Percentiles rank a stretch among this genome's conserved stretches.
phyloP scores from a whole-genome alignment of 1,284 basidiomycete genomes.

The Vanrija pseudolonga region DNA sequence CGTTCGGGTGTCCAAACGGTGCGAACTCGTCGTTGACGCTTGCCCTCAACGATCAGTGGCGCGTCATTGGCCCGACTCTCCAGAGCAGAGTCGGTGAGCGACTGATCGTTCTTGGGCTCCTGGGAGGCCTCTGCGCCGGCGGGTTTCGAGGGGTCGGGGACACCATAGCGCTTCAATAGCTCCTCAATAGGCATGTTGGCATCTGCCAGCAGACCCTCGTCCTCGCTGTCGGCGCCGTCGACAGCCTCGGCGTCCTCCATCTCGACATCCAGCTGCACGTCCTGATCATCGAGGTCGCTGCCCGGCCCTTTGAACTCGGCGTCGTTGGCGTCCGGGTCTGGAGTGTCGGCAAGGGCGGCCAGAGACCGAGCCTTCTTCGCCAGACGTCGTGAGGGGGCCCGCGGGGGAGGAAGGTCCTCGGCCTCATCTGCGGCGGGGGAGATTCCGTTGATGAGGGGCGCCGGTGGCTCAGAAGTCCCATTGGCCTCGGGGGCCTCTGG shows the following conservation, averaged over 20 bases:
- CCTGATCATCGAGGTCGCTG: conserved; percentile 36
- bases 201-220: conserved; percentile 54
- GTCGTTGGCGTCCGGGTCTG: conserved; percentile 47
- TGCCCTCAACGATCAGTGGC: conserved; percentile 31
- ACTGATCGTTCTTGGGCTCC: conserved; percentile 23
- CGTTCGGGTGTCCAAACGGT: conserved; percentile 39
- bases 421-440: background rate
- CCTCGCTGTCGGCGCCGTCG: conserved; percentile 50
- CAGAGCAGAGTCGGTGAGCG: conserved; percentile 35
- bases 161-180: conserved; percentile 54
- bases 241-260: conserved; percentile 50
- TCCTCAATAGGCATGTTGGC: conserved; percentile 57
- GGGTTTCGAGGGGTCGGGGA: conserved; percentile 15
- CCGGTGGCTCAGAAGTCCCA: background rate
- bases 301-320: conserved; percentile 35
- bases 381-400: conserved; percentile 20
- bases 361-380: conserved; percentile 17
- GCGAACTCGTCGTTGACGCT: conserved; percentile 34
- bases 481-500: too few species aligned
- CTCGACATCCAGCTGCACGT: conserved; percentile 45
- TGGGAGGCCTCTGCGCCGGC: background rate
- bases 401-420: background rate
- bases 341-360: conserved; percentile 13
- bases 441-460: background rate
- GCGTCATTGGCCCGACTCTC: background rate